Evolutionary conservation across 2,329 filamentous ascomycete genomes (phyloP), one percentile per base, ranked within the genome.

Genomic region (Lachnellula subtilissima): DNA sequence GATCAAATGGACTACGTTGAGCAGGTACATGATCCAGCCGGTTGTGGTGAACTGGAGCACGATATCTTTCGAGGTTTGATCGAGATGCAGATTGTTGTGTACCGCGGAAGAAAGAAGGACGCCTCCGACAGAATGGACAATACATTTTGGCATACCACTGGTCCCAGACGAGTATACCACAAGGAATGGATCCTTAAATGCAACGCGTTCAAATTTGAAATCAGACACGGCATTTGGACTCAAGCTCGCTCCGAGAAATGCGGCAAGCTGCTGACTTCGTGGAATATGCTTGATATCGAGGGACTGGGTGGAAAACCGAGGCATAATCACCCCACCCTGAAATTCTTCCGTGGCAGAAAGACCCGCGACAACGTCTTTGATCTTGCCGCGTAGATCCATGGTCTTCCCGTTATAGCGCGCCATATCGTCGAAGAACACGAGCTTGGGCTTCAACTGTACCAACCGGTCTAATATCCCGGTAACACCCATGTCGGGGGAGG

Each of bases 1-100:
- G 1, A 87, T 64, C 6, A 93, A 75, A 4, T 77, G 74, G 17
- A 78, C 75, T 0, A 89, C 75, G 37, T 79, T 81, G 2, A 77
- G 73, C 8, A 91, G 74, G 68, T 93, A 94, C 90, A 95, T 95
- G 72, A 95, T 94, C 90, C 90, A 95, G 0, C 88, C 87, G 0
- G 87, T 90, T 0, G 79, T 81, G 0, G 79, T 86, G 64, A 83
- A 86, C 65, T 86, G 83, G 36, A 86, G 61, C 6, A 72, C 67
- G 0, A 77, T 74, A 15, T 69, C 76, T 1, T 74, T 68, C 0
- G 76, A 67, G 0, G 70, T 69, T 45, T 77, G 63, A 49, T 79
- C 73, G 6, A 74, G 69, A 61, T 86, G 81, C 23, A 86, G 66
- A 23, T 68, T 71, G 1, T 74, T 75, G 69, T 95, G 90, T 67